phyloP scores from a whole-genome alignment of 2,329 filamentous ascomycete species.

The Coleophoma cylindrospora region DNA sequence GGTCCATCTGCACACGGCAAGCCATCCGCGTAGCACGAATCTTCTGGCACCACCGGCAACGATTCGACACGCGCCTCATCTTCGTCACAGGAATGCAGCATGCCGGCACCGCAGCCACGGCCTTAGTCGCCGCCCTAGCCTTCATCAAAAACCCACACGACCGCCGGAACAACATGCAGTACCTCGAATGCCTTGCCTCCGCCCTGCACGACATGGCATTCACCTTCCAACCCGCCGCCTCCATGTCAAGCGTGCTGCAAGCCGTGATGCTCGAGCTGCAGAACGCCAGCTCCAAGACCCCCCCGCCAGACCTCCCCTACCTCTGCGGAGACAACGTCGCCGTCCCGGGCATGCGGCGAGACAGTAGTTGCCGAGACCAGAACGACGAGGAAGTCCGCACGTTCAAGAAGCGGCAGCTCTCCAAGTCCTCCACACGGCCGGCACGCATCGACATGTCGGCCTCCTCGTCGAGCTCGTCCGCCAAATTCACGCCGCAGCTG shows the following conservation, averaged over 20 bases:
- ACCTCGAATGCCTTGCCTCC: slow-evolving; percentile 46
- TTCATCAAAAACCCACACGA: slow-evolving; percentile 30
- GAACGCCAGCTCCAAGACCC: slow-evolving; percentile 6
- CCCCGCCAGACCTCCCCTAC: slow-evolving; percentile 4
- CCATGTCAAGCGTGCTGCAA: slow-evolving; percentile 47
- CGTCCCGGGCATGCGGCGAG: slow-evolving; percentile 20
- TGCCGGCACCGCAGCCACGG: slow-evolving; percentile 47
- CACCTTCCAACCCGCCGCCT: slow-evolving; percentile 46
- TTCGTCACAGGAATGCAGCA: slow-evolving; percentile 47
- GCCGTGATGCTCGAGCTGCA: slow-evolving; percentile 45
- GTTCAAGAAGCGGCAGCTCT: slow-evolving; percentile 12
- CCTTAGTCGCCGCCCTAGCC: slow-evolving; percentile 44
- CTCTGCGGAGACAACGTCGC: not conserved
- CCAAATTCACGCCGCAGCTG: not conserved
- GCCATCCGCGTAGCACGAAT: slow-evolving; percentile 47
- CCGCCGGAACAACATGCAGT: slow-evolving; percentile 37
- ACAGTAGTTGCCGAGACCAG: not conserved
- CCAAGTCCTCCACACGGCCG: slow-evolving; percentile 3
- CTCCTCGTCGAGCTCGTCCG: not conserved
- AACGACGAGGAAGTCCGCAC: slow-evolving; percentile 4
- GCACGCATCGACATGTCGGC: not conserved
- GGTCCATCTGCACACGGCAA: slow-evolving; percentile 49
- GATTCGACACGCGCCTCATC: slow-evolving; percentile 45
- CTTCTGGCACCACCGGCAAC: slow-evolving; percentile 49
- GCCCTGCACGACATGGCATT: slow-evolving; percentile 47